These are phyloP conservation scores for Aspergillus fischeri DNA, from an alignment of 2,329 filamentous ascomycete species.

Conservation along the genomic window DNA sequence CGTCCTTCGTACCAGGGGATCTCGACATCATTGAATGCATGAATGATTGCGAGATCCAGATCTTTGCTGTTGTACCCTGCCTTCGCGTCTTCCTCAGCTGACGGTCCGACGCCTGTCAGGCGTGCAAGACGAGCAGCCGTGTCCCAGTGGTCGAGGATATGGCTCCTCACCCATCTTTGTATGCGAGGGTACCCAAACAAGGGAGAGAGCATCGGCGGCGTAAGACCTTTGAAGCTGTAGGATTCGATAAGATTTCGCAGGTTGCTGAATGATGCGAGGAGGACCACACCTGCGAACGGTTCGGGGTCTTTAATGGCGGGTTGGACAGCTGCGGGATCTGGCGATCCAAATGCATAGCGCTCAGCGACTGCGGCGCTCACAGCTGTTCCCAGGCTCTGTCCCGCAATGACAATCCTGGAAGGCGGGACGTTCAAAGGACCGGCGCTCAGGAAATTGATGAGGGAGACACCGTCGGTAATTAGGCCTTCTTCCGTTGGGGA, in stretches of 20 bases:
- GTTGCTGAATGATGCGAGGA: conserved; percentile 75
- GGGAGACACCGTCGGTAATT: conserved; percentile 70
- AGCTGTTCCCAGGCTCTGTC: conserved; percentile 85
- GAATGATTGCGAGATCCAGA: conserved; percentile 68
- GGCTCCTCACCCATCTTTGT: conserved; percentile 55
- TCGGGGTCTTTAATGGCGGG: conserved; percentile 44
- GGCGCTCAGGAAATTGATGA: conserved; percentile 61
- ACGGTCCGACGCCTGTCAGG: conserved; percentile 30
- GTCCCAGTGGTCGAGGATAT: conserved; percentile 77
- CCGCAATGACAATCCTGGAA: conserved; percentile 71
- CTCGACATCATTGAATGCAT: conserved; percentile 75
- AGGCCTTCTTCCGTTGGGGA: conserved; percentile 74
- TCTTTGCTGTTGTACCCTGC: conserved; percentile 46
- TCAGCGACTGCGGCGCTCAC: conserved; percentile 73
- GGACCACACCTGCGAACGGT: conserved; percentile 73
- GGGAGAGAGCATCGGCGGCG: conserved; percentile 72
- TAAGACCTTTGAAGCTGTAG: conserved; percentile 72
- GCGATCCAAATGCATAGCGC: conserved; percentile 54
- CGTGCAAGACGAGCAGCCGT: conserved; percentile 61
- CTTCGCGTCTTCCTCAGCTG: conserved; percentile 46
- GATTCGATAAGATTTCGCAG: conserved; percentile 68
- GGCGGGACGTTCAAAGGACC: conserved; percentile 63
- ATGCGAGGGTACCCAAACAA: conserved; percentile 64
- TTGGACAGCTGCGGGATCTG: conserved; percentile 30
- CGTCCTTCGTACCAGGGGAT: conserved; percentile 63